Evolutionary conservation across 257 asterid genomes (phyloP), one percentile per base, ranked within the genome.

Genomic region (Misopates orontium): DNA sequence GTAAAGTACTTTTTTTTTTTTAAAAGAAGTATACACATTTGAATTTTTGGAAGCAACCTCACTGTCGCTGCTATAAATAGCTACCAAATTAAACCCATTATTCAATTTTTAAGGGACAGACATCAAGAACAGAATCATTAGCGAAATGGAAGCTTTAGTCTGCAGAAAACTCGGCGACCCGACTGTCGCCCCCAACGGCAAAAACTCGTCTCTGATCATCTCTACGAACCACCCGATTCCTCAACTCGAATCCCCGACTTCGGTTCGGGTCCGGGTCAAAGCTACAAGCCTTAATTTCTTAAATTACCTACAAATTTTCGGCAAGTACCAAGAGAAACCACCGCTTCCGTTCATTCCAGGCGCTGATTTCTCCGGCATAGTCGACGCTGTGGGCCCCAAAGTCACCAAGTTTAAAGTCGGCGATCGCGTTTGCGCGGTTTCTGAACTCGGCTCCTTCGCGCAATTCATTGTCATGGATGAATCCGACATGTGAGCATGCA

Each of bases 241-340:
- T 45, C 81, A 80, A 42, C 85, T 93, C 44, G 62, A 49, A 11
- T 75, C 88, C 0, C 85, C 88, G 18, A 90, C 86, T 16, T 78
- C 96, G 1, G 85, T 90, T 19, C 80, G 96, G 42, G 71, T 93
- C 71, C 85, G 92, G 56, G 87, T 93, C 69, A 86, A 77, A 74
- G 88, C 99, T 20, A 87, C 95, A 18, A 87, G 97, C 84, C 75
- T 93, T 83, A 93, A 93, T 73, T 93, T 75, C 81, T 97, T 97
- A 32, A 93, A 86, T 79, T 90, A 87, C 86, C 90, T 93, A 23
- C 97, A 90, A 75, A 41, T 93, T 47, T 84, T 74, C 23, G 97
- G 99, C 47, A 82, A 90, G 79, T 93, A 93, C 79, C 99, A 93
- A 62, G 99, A 90, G 60, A 93, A 90, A 71, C 86, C 95, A 47